A percentile compares a stretch with the other conserved stretches of the same genome.
Evolutionary conservation across 2,329 filamentous ascomycete species (phyloP).

Genomic region (Cercospora citrullina): DNA sequence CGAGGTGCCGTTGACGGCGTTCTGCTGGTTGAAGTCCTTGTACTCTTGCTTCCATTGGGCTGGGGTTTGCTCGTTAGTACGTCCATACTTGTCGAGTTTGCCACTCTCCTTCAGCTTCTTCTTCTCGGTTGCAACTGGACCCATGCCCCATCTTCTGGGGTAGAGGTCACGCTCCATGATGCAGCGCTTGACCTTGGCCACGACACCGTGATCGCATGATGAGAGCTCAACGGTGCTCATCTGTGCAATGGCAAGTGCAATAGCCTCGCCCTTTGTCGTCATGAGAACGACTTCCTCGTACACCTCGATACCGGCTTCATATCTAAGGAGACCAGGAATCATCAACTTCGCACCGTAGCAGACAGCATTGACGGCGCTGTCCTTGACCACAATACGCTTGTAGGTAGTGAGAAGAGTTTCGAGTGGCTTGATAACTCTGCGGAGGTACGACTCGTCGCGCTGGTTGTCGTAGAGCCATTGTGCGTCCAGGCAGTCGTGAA

Average conservation of each 20-base stretch:
- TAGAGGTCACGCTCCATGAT: constrained; percentile 99
- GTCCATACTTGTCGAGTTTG: constrained; percentile 97
- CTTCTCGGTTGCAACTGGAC: constrained; percentile 91
- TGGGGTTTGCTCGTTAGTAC: constrained; percentile 87
- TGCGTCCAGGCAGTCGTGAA: constrained; percentile 93
- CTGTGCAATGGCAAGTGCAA: constrained; percentile 91
- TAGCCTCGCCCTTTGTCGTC: constrained; percentile 98
- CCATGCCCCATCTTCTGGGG: constrained; percentile 93
- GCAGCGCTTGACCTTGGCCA: constrained; percentile 98
- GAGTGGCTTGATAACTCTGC: constrained; percentile 85
- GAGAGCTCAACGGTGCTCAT: constrained; percentile 98
- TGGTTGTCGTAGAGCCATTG: constrained; percentile 97
- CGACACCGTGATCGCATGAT: constrained; percentile 94
- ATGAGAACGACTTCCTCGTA: constrained; percentile 97
- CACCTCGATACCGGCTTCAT: constrained; percentile 87
- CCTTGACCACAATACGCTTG: constrained; percentile 98
- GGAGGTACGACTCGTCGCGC: constrained; percentile 87
- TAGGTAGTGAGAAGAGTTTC: constrained; percentile 90
- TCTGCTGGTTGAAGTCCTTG: constrained; percentile 74
- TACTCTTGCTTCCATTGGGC: constrained; percentile 91
- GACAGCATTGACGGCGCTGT: constrained; percentile 92
- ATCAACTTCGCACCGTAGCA: constrained; percentile 99
- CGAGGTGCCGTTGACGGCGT: constrained; percentile 26
- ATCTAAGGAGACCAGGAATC: constrained; percentile 92
- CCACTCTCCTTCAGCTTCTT: constrained; percentile 99